Evolutionary conservation across 495 filamentous ascomycete species (phyloP).

Genomic region (Neurospora discreta): DNA sequence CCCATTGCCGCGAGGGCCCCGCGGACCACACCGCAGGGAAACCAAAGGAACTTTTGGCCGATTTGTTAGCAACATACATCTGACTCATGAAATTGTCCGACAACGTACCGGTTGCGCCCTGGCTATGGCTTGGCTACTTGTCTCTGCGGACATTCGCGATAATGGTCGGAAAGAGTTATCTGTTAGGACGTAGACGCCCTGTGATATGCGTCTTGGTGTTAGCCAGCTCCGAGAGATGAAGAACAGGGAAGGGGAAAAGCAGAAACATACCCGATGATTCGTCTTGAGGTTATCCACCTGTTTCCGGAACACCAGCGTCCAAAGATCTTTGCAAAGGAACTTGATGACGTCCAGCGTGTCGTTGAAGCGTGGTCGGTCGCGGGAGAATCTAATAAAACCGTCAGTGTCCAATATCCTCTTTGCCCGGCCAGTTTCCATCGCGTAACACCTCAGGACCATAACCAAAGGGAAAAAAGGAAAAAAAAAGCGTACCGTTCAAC

Average conservation of each 20-base stretch:
- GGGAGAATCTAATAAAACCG: constrained; percentile 55
- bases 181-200: constrained; percentile 93
- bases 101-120: constrained; percentile 68
- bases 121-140: constrained; percentile 55
- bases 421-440: background rate
- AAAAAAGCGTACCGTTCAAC: constrained; percentile 63
- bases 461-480: background rate
- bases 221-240: background rate
- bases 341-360: constrained; percentile 90
- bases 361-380: constrained; percentile 74
- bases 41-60: constrained; percentile 67
- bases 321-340: constrained; percentile 96
- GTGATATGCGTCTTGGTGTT: background rate
- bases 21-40: constrained; percentile 83
- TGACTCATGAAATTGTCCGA: background rate
- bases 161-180: constrained; percentile 90
- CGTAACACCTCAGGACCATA: background rate
- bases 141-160: constrained; percentile 70
- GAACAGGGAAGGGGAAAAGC: background rate
- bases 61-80: background rate
- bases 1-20: constrained; percentile 84
- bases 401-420: background rate
- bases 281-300: constrained; percentile 98
- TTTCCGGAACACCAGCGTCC: constrained; percentile 88
- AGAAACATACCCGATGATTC: constrained; percentile 68